Base-by-base conservation (phyloP, 441 rosid species). In the Manihot esculenta region DNA sequence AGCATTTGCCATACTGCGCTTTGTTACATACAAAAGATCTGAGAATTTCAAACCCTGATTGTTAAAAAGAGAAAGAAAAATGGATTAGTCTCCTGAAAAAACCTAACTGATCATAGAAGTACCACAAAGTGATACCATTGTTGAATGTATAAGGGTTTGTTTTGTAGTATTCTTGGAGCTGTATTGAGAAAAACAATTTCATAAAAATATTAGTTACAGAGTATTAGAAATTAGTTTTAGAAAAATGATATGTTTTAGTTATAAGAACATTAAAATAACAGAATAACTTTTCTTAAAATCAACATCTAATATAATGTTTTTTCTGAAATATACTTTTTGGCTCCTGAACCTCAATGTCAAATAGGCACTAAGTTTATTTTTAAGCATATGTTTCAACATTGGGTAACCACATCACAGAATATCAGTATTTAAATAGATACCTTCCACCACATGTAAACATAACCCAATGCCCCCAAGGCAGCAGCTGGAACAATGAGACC, bases 391-490 rank as follows among this genome's bases (percentile, higher is more conserved):
- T 44, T 42, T 24, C 33, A 49, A 35, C 7, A 49, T 24, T 8
- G 50, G 10, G 48, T 27, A 64, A 62, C 56, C 13, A 53, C 15
- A 53, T 45, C 7, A 71, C 56, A 50, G 45, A 13, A 58, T 10
- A 7, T 56, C 7, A 3, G 21, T 17, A 53, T 64, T 68, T 38
- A 35, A 35, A 2, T 48, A 58, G 45, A 79, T 82, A 96, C 98
- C 98, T 96, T 96, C 93, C 90, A 96, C 98, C 99, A 92, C 98
- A 93, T 91, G 76, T 96, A 96, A 72, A 94, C 98, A 85, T 96
- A 96, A 64, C 99, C 97, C 82, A 92, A 66, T 30, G 91, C 96
- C 71, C 99, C 99, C 74, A 88, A 42, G 10, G 96, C 78, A 45
- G 94, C 96, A 68, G 89, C 97, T 30, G 98, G 98, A 66, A 89